These are phyloP conservation scores for Juglanconis juglandina DNA, from an alignment of 2,329 filamentous ascomycete species.

Conservation along the genomic window DNA sequence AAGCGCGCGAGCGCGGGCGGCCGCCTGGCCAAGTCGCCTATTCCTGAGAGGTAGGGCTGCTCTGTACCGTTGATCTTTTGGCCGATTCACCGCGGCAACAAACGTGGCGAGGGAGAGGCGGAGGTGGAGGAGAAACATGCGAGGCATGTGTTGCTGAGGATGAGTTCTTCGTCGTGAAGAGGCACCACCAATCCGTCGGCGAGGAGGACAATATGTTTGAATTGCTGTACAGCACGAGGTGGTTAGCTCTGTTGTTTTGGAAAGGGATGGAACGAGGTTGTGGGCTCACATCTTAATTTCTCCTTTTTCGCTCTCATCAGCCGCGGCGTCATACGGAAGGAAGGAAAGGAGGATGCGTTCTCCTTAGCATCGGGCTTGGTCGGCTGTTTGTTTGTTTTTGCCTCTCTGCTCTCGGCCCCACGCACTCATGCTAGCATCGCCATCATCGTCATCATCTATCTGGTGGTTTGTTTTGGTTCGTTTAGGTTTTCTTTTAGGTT, in stretches of 20 bases:
- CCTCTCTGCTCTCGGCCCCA: background rate
- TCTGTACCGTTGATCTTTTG: constrained; percentile 19
- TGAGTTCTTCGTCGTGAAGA: constrained; percentile 13
- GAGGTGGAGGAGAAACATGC: background rate
- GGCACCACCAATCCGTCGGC: too few species aligned
- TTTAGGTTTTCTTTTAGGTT: too few species aligned
- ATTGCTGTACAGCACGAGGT: background rate
- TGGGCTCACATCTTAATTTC: background rate
- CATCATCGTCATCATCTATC: background rate
- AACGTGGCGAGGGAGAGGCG: constrained; percentile 2
- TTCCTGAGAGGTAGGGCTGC: constrained; percentile 56
- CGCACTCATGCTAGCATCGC: background rate
- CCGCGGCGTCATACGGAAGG: background rate
- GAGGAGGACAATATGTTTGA: background rate
- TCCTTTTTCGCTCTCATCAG: background rate
- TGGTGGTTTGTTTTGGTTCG: too few species aligned
- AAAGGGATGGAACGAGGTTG: background rate
- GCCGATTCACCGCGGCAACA: constrained; percentile 14
- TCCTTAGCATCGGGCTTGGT: background rate
- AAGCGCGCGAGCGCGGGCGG: constrained; percentile 78
- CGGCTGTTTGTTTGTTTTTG: background rate
- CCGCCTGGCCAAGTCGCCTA: constrained; percentile 63
- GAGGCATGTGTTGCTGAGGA: constrained; percentile 16
- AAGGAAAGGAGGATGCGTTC: background rate
- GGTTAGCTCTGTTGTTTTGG: background rate